A percentile compares a stretch with the other conserved stretches of the same genome.
phyloP scores from a whole-genome alignment of 371 early-diverging fungal genomes.

The Actinomucor elegans region DNA sequence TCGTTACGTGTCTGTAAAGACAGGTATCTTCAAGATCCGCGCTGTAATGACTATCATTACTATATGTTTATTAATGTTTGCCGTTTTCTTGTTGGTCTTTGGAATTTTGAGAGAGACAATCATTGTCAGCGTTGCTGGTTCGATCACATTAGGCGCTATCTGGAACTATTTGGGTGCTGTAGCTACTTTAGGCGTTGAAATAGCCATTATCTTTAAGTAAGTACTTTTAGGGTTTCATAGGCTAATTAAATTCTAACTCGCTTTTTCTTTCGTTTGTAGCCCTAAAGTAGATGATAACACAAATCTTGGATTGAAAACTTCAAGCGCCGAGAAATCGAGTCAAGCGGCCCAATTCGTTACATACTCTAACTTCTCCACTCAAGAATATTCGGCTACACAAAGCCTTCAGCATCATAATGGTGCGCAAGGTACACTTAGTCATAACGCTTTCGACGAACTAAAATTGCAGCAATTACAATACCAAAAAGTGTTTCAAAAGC shows the following conservation, averaged over 20 bases:
- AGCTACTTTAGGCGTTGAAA: constrained; percentile 15
- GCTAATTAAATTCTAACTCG: too few species aligned
- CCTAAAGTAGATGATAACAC: constrained; percentile 19
- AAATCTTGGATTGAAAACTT: constrained; percentile 19
- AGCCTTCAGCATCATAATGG: neutral
- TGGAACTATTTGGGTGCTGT: constrained; percentile 28
- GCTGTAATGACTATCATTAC: constrained; percentile 24
- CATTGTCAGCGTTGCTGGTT: constrained; percentile 15
- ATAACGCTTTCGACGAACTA: constrained; percentile 23
- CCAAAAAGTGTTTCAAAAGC: constrained; percentile 25
- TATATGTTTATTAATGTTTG: constrained; percentile 28
- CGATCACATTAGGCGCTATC: constrained; percentile 18
- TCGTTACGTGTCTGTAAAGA: constrained; percentile 38
- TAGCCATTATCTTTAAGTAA: constrained; percentile 28
- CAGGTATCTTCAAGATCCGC: constrained; percentile 44
- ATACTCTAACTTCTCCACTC: constrained; percentile 23
- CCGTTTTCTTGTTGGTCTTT: constrained; percentile 22
- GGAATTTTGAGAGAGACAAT: constrained; percentile 25
- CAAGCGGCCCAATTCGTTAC: constrained; percentile 10
- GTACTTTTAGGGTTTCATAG: too few species aligned
- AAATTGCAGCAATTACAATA: constrained; percentile 29
- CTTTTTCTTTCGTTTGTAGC: neutral
- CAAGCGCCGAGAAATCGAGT: constrained; percentile 16
- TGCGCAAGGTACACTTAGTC: constrained; percentile 11
- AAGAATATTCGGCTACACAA: constrained; percentile 16